phyloP scores from a whole-genome alignment of 495 filamentous ascomycete species.

The Xylaria cubensis region DNA sequence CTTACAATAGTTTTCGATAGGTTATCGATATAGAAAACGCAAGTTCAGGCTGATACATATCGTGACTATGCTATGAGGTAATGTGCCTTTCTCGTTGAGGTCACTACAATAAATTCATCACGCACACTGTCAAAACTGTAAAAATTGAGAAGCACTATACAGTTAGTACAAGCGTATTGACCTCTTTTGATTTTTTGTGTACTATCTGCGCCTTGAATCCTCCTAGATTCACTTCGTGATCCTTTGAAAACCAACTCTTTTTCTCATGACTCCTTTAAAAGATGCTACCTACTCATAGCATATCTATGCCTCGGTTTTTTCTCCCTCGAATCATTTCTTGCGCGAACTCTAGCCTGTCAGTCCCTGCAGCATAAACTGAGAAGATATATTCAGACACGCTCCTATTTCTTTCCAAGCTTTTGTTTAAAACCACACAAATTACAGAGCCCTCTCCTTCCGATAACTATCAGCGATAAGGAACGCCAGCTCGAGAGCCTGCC shows the following conservation, averaged over 20 bases:
- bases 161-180: no score
- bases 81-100: neutral
- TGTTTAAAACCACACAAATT: neutral
- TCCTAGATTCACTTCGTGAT: neutral
- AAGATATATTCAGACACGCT: neutral
- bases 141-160: no score
- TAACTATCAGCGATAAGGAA: slow-evolving; percentile 91
- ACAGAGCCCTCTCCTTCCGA: slow-evolving; percentile 44
- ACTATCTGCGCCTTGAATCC: neutral
- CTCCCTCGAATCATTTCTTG: neutral
- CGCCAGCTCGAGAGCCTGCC: slow-evolving; percentile 93
- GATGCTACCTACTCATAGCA: neutral
- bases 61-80: neutral
- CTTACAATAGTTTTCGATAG: slow-evolving; percentile 3
- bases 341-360: neutral
- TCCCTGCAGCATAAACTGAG: neutral
- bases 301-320: neutral
- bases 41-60: neutral
- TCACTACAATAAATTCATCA: neutral
- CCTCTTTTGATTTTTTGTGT: neutral
- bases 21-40: neutral
- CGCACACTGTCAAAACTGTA: no score
- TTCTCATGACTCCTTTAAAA: neutral
- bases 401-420: neutral
- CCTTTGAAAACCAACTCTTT: neutral